These are phyloP conservation scores for Amanita phalloides DNA, from an alignment of 768 basidiomycete species.

Conservation along the genomic window DNA sequence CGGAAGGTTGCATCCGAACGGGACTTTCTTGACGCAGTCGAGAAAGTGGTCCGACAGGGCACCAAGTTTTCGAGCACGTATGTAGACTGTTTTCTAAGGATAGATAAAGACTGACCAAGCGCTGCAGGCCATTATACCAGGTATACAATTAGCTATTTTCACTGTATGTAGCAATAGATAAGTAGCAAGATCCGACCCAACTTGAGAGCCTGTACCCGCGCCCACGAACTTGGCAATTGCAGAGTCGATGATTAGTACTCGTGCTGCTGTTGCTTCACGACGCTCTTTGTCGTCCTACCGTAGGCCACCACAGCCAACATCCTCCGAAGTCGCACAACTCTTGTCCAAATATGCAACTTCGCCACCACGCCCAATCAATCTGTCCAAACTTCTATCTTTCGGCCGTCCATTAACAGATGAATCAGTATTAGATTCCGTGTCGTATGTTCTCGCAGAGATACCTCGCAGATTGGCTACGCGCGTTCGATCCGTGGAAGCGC, in stretches of 20 bases:
- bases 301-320: constrained; percentile 21
- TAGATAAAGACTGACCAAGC: constrained; percentile 4
- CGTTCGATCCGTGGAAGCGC: constrained; percentile 59
- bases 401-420: constrained; percentile 62
- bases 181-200: background rate
- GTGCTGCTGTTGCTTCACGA: background rate
- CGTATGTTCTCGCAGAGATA: constrained; percentile 65
- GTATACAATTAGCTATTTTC: constrained; percentile 69
- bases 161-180: constrained; percentile 5
- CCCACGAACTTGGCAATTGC: background rate
- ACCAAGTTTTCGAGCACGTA: constrained; percentile 98
- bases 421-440: constrained; percentile 65
- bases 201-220: background rate
- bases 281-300: constrained; percentile 11
- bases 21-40: constrained; percentile 95
- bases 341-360: constrained; percentile 55
- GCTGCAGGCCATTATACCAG: constrained; percentile 71
- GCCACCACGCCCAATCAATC: constrained; percentile 57
- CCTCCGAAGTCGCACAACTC: constrained; percentile 44
- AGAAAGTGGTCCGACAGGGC: constrained; percentile 96
- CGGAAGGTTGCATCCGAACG: constrained; percentile 96
- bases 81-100: constrained; percentile 20
- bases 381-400: constrained; percentile 64
- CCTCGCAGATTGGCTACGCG: constrained; percentile 69
- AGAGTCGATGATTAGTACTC: background rate